Base-by-base conservation (phyloP, 176 grass and related monocot species). In the Rhynchospora pubera region DNA sequence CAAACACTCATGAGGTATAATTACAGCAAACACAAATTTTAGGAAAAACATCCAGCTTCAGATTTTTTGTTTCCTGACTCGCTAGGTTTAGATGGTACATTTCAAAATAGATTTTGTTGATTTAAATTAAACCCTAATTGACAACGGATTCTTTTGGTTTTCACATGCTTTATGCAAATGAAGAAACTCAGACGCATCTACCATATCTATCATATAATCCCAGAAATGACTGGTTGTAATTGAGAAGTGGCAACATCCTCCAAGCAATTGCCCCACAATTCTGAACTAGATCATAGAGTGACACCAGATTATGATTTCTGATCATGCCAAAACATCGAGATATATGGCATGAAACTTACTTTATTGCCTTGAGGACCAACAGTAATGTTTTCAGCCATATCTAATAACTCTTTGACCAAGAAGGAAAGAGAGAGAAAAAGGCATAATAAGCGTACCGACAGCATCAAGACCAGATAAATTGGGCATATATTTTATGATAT, bases 401-500 rank as follows among this genome's bases (percentile, higher is more conserved):
- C 47, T 11, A 76, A 55, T 55, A 13, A 76, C 22, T 28, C 72
- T 55, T 55, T n/a, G 22, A 76, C 13, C 1, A 18, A 5, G 30
- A 14, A 53, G 70, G 6, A 74, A 14, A 28, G 46, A 55, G 24
- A 76, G 48, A 55, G 6, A 30, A 21, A 70, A n/a, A 74, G 9
- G 18, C 48, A 16, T 53, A 55, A 32, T 55, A 83, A 82, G 51
- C 95, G 80, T 94, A 98, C 95, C 92, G 79, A 98, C 89, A 72
- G 87, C 92, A 83, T 94, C 89, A 66, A 85, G 47, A 56, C 92
- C 92, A 57, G 74, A 62, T 67, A 94, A 88, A 65, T 91, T 98
- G 52, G 95, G 85, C 95, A 98, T 98, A 57, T 90, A 94, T 60
- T 81, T 93, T 83, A 34, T 84, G 68, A 98, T 83, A 68, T 98